Percentiles rank a stretch among this genome's conserved stretches.
These are phyloP conservation scores for Yamadazyma nakazawae DNA, from an alignment of 805 yeast genomes.

Conservation along the genomic window DNA sequence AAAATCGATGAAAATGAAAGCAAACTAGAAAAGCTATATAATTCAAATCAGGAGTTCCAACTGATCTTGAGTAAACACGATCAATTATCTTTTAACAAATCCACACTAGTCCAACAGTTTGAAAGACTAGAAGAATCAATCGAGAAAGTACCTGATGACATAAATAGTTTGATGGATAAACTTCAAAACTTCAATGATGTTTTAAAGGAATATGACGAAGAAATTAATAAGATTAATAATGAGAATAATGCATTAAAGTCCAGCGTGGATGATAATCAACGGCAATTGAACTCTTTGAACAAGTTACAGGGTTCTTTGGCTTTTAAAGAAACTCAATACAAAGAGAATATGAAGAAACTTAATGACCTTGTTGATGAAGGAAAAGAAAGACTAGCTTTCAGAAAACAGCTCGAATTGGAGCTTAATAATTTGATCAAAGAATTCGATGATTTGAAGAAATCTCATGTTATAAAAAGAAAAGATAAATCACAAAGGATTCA, in stretches of 20 bases:
- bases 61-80: conserved; percentile 62
- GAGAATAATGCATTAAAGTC: conserved; percentile 17
- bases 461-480: conserved; percentile 1
- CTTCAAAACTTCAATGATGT: conserved; percentile 27
- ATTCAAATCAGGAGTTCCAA: conserved; percentile 79
- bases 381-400: background rate
- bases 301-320: conserved; percentile 55
- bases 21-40: conserved; percentile 62
- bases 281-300: conserved; percentile 26
- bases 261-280: background rate
- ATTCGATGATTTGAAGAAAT: conserved; percentile 4
- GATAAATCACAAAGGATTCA: conserved; percentile 7
- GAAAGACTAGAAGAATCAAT: conserved; percentile 48
- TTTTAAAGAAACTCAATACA: conserved; percentile 38
- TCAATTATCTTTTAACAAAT: conserved; percentile 47
- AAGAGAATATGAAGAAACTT: conserved; percentile 14
- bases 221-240: conserved; percentile 35
- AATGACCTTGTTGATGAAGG: background rate
- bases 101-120: conserved; percentile 48
- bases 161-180: conserved; percentile 27
- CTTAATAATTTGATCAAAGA: background rate
- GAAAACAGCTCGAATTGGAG: background rate
- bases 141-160: conserved; percentile 41
- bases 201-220: conserved; percentile 27
- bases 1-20: conserved; percentile 52